Evolutionary conservation across 495 filamentous ascomycete genomes (phyloP), one percentile per base, ranked within the genome.

Genomic region (Lepraria neglecta): DNA sequence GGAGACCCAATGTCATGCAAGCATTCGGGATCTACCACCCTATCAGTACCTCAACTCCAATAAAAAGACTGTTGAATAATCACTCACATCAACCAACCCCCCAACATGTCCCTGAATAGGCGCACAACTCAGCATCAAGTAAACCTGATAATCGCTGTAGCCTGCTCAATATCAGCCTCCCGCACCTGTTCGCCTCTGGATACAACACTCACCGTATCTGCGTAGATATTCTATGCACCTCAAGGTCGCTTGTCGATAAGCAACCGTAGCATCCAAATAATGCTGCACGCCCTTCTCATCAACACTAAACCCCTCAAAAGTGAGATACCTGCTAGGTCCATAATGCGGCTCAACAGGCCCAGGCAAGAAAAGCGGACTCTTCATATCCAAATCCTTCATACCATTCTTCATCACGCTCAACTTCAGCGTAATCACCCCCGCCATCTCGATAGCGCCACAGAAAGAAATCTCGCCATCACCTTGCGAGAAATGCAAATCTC

Each of bases 371-470:
- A 97, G 87, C 0, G 92, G 92, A 0, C 82, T 87, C 73, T 92
- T 94, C 78, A 95, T 86, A 4, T 80, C 88, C 46, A 96, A 72
- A 40, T 87, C 81, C 44, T 78, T 77, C 69, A 95, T 81, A 47
- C 91, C 92, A 62, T 86, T 80, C 74, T 94, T 94, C 78, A 97
- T 84, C 12, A 97, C 85, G 51, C 80, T 84, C 77, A 95, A 89
- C 70, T 95, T 96, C 67, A 96, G 77, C 3, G 92, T 97, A 64
- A 97, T 95, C 17, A 91, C 75, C 21, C 92, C 92, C 0, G 92
- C 89, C 90, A 97, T 97, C 71, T 97, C 92, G 63, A 97, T 97
- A 11, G 92, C 92, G 15, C 92, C 92, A 68, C 92, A 97, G 74
- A 97, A 97, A 0, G 86, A 90, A 56, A 97, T 96, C 72, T 97